Evolutionary conservation across 2,329 filamentous ascomycete genomes (phyloP).

Genomic region (Cadophora sp.): DNA sequence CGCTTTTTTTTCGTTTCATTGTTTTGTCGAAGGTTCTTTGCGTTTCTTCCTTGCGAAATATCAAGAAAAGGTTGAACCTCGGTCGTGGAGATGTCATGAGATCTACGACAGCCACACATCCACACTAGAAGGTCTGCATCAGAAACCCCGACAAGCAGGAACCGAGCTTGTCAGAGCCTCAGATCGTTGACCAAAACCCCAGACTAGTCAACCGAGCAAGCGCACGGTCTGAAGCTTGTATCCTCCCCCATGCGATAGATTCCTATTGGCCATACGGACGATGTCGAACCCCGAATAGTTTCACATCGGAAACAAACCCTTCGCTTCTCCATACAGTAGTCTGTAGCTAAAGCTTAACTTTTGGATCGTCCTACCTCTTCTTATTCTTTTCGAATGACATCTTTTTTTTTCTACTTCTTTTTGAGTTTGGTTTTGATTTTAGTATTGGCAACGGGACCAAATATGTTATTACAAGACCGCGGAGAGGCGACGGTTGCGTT

Average conservation of each 20-base stretch:
- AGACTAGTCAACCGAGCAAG: not conserved
- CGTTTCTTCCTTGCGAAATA: too few relatives aligned
- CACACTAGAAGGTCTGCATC: too few relatives aligned
- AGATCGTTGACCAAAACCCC: not conserved
- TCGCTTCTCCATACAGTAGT: not conserved
- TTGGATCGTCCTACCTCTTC: not conserved
- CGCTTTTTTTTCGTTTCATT: too few relatives aligned
- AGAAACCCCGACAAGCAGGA: not conserved
- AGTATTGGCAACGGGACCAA: too few relatives aligned
- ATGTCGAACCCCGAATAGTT: conserved; percentile 12
- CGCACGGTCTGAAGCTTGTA: conserved; percentile 6
- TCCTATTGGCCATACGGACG: not conserved
- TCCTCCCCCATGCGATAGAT: not conserved
- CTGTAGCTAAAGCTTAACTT: conserved; percentile 5
- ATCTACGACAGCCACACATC: too few relatives aligned
- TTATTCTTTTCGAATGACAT: not conserved
- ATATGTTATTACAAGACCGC: not conserved
- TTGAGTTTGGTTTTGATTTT: too few relatives aligned
- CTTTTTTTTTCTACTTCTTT: too few relatives aligned
- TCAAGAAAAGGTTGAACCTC: too few relatives aligned
- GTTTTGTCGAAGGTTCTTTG: too few relatives aligned
- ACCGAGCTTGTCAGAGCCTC: not conserved
- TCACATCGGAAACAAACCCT: conserved; percentile 9
- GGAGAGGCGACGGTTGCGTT: not conserved
- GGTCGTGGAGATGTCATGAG: too few relatives aligned